Conservation (phyloP, 2,329 filamentous ascomycete species). For the Knoxdaviesia capensis region DNA sequence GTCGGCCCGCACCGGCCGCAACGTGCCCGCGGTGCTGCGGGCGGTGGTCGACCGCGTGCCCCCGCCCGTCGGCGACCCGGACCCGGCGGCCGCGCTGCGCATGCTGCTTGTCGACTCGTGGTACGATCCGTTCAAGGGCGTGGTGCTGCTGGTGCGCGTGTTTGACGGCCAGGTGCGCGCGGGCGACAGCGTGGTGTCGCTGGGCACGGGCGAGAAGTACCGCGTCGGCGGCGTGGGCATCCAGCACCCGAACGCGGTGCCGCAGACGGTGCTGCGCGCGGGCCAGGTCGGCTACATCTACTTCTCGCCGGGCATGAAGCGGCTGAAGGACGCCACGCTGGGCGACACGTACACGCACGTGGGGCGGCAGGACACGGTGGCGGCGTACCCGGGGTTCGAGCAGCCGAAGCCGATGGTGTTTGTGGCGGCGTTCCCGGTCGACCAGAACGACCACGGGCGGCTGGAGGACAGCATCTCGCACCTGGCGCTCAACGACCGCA, state of each 20-base stretch:
- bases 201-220: constrained; percentile 78
- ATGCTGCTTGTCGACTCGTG: constrained; percentile 90
- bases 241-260: constrained; percentile 75
- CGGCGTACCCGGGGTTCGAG: constrained; percentile 78
- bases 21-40: constrained; percentile 67
- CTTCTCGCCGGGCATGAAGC: constrained; percentile 98
- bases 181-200: constrained; percentile 71
- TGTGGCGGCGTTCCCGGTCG: constrained; percentile 85
- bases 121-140: constrained; percentile 93
- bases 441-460: constrained; percentile 70
- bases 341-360: constrained; percentile 85
- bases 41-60: constrained; percentile 74
- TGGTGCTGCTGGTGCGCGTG: constrained; percentile 73
- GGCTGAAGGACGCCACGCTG: constrained; percentile 83
- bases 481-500: constrained; percentile 83
- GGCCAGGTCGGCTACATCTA: constrained; percentile 93
- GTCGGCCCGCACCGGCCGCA: constrained; percentile 84
- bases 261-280: constrained; percentile 61
- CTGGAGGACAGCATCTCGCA: constrained; percentile 89
- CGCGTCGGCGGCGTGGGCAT: constrained; percentile 92
- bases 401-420: constrained; percentile 99
- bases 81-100: constrained; percentile 47
- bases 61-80: constrained; percentile 51
- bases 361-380: constrained; percentile 54
- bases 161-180: constrained; percentile 74